Percentiles rank a stretch among this genome's conserved stretches.
phyloP scores from a whole-genome alignment of 2,329 filamentous ascomycete species.

The Thermothelomyces thermophilus region DNA sequence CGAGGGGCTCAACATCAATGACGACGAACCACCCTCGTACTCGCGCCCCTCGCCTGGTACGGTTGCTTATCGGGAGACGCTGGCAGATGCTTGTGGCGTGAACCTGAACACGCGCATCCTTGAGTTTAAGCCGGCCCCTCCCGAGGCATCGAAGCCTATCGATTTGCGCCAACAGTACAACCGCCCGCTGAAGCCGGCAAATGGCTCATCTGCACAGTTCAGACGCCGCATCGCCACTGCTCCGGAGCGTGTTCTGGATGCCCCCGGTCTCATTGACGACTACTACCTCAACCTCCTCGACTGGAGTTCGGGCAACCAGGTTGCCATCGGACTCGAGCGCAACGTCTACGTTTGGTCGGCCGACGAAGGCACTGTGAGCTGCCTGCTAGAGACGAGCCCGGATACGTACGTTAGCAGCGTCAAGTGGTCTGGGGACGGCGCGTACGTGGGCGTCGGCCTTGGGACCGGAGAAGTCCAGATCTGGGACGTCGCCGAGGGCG shows the following conservation, averaged over 20 bases:
- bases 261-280: conserved; percentile 91
- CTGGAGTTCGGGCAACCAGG: conserved; percentile 97
- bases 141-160: conserved; percentile 96
- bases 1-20: conserved; percentile 70
- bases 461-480: conserved; percentile 97
- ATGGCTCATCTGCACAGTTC: conserved; percentile 71
- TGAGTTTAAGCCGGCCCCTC: conserved; percentile 96
- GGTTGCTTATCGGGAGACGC: conserved; percentile 83
- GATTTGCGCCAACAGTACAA: conserved; percentile 98
- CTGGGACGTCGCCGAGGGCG: conserved; percentile 93
- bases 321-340: conserved; percentile 93
- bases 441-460: conserved; percentile 91
- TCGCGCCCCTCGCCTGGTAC: conserved; percentile 79
- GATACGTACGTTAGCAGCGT: conserved; percentile 98
- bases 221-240: conserved; percentile 88
- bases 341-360: conserved; percentile 99
- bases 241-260: conserved; percentile 92
- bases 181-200: conserved; percentile 77
- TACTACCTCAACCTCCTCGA: conserved; percentile 99
- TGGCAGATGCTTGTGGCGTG: conserved; percentile 87
- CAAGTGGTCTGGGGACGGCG: conserved; percentile 96
- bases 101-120: conserved; percentile 92
- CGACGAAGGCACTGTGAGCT: conserved; percentile 82
- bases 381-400: conserved; percentile 75
- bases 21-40: conserved; percentile 61